Evolutionary conservation across 768 basidiomycete genomes (phyloP).

Genomic region (Suillus ampliporus): DNA sequence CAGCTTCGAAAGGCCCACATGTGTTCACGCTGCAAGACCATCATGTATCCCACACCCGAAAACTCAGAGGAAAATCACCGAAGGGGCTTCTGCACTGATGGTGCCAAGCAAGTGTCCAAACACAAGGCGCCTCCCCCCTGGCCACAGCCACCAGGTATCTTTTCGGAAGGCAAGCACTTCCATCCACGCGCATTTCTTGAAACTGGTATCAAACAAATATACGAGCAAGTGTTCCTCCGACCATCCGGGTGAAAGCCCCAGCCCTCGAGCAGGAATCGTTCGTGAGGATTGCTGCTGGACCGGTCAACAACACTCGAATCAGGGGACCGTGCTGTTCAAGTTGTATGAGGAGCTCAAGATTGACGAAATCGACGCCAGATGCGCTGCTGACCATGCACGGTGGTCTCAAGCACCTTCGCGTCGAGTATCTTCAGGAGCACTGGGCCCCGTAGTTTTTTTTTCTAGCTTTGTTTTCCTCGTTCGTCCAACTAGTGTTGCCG

Average conservation of each 20-base stretch:
- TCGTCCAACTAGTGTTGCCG: too few species aligned
- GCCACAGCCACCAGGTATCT: conserved; percentile 16
- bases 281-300: background rate
- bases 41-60: conserved; percentile 20
- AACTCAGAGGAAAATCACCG: conserved; percentile 14
- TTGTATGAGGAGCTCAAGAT: background rate
- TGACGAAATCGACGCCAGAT: background rate
- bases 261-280: background rate
- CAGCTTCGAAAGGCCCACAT: conserved; percentile 1
- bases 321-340: background rate
- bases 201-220: background rate
- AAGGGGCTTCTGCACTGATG: conserved; percentile 3
- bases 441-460: too few species aligned
- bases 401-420: background rate
- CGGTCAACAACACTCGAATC: background rate
- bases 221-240: background rate
- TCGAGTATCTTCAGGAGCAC: background rate
- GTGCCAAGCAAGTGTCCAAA: conserved; percentile 3
- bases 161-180: conserved; percentile 3
- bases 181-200: background rate
- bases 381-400: background rate
- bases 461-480: too few species aligned
- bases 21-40: conserved; percentile 16
- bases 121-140: conserved; percentile 4
- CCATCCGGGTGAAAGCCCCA: background rate